phyloP scores from a whole-genome alignment of 345 rosid genomes.

The Excoecaria cochinchinensis region DNA sequence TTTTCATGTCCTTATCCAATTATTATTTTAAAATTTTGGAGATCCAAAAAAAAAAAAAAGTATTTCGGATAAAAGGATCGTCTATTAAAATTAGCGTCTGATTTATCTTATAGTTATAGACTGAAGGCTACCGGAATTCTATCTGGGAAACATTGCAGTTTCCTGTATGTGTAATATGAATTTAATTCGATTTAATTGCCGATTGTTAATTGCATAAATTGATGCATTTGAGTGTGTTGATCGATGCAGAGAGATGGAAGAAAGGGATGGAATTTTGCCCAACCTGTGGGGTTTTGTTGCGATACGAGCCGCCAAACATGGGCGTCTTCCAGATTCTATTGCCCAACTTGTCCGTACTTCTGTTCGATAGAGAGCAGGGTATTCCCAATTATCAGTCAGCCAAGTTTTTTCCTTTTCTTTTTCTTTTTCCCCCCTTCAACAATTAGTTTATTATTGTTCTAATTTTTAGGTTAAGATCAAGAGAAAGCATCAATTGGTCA shows the following conservation, averaged over 20 bases:
- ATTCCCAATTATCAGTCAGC: not conserved
- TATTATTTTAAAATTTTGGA: no score
- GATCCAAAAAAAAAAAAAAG: no score
- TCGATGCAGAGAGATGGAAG: constrained; percentile 7
- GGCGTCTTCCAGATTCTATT: constrained; percentile 47
- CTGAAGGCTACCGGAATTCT: no score
- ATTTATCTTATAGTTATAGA: no score
- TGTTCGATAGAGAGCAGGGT: constrained; percentile 46
- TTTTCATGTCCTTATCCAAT: no score
- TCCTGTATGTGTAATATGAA: not conserved
- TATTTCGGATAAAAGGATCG: no score
- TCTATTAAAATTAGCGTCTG: no score
- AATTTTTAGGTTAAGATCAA: constrained; percentile 49
- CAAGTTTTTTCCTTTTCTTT: not conserved
- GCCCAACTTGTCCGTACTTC: constrained; percentile 56
- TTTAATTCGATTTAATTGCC: not conserved
- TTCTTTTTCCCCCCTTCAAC: not conserved
- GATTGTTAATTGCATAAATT: not conserved
- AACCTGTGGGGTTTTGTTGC: constrained; percentile 49
- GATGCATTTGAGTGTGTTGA: not conserved
- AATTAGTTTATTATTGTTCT: not conserved
- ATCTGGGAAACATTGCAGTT: not conserved
- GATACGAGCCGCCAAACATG: constrained; percentile 45
- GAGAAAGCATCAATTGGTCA: constrained; percentile 44
- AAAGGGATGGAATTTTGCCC: constrained; percentile 62